A percentile compares a stretch with the other conserved stretches of the same genome.
These are phyloP conservation scores for Vanrija pseudolonga DNA, from an alignment of 1,284 basidiomycete species.

Conservation along the genomic window DNA sequence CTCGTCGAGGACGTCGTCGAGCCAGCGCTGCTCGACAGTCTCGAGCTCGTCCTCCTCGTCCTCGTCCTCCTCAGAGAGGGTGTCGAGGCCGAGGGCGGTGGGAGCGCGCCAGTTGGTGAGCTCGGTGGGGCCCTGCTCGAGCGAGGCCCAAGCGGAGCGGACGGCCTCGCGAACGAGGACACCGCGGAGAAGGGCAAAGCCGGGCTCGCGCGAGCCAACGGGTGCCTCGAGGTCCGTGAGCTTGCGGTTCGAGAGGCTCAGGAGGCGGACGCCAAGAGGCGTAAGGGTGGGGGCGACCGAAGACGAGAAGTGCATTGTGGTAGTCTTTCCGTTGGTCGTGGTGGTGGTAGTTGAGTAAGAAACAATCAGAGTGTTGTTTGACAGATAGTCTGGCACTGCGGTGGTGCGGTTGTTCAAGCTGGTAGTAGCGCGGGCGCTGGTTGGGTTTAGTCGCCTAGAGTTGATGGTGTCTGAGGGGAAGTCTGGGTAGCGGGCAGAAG, in stretches of 20 bases:
- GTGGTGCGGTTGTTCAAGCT: neutral
- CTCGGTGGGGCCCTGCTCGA: slow-evolving; percentile 26
- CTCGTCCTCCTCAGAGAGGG: slow-evolving; percentile 42
- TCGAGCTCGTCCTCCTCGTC: slow-evolving; percentile 22
- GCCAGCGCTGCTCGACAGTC: slow-evolving; percentile 32
- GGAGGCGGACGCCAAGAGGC: slow-evolving; percentile 40
- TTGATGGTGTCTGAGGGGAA: neutral
- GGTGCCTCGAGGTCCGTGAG: slow-evolving; percentile 30
- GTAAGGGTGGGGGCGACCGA: slow-evolving; percentile 33
- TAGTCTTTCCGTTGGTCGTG: neutral
- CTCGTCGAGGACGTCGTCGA: slow-evolving; percentile 35
- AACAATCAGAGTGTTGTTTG: neutral
- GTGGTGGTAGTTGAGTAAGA: neutral
- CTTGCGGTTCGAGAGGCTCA: slow-evolving; percentile 39
- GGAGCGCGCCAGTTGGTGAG: slow-evolving; percentile 35
- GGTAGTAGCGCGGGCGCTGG: neutral
- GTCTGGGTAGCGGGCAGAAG: neutral
- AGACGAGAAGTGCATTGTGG: slow-evolving; percentile 38
- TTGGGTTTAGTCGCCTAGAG: slow-evolving; percentile 4
- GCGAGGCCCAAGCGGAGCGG: slow-evolving; percentile 37
- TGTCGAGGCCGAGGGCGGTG: slow-evolving; percentile 36
- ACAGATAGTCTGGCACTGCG: neutral
- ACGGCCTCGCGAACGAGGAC: slow-evolving; percentile 41
- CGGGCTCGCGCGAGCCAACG: slow-evolving; percentile 26
- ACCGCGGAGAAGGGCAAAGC: slow-evolving; percentile 25